Base-by-base conservation (phyloP, 164 flowering plant genomes). In the Nymphaea thermarum region DNA sequence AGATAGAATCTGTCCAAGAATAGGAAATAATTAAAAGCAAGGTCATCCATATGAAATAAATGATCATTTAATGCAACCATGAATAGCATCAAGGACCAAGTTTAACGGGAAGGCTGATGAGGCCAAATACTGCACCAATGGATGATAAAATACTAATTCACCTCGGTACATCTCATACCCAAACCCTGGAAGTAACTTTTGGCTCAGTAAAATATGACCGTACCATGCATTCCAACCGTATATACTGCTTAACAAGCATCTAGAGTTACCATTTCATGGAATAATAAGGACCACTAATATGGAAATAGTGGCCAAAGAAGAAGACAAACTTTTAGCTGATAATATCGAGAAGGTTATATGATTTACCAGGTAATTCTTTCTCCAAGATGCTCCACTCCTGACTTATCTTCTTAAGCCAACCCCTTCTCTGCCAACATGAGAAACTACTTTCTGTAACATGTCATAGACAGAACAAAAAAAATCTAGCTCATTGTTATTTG, bases 301-400 rank as follows among this genome's bases (percentile, higher is more conserved):
- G 36, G 36, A 55, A 16, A 55, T 16, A 55, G 16, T 55, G 60
- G 60, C 60, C 60, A 8, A 10, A 55, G 2, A 16, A 8, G 16
- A 55, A 55, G 16, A 55, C 60, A 10, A 25, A 25, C 36, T 25
- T 25, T 25, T 25, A 25, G 36, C 36, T 25, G 36, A 25, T 25
- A 25, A 25, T 25, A 25, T 25, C 36, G 12, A 47, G 7, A 47
- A 47, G 12, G 55, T 6, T 47, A 66, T 42, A 59, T 62, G 63
- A 68, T 43, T 64, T 18, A 68, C 71, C 71, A 41, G 71, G 71
- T 69, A 69, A 69, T 45, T 69, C 65, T 63, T 69, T 51, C 66
- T 45, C 66, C 62, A 69, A 42, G 36, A 69, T 69, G 43, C 15
- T 45, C 71, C 71, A 69, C 44, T 69, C 71, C 42, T 69, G 60